Evolutionary conservation across 2,329 filamentous ascomycete species (phyloP).

Genomic region (Alternaria angustiovoidea): DNA sequence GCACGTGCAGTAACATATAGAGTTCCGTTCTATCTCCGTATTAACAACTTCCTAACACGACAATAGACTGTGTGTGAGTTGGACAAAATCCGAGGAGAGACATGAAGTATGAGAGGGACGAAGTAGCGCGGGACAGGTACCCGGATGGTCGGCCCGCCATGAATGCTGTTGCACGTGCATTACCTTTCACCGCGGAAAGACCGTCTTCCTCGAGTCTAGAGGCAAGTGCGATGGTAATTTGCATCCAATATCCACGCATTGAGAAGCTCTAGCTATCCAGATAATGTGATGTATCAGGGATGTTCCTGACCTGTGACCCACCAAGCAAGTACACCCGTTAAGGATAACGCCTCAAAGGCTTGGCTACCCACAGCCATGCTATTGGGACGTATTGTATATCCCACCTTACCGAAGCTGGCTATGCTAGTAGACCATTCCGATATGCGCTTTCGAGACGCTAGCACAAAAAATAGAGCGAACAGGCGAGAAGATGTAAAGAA

Average conservation of each 20-base stretch:
- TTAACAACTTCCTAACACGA: neutral
- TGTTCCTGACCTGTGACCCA: neutral
- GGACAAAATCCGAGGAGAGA: neutral
- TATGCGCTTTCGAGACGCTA: neutral
- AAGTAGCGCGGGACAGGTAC: neutral
- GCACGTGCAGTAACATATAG: neutral
- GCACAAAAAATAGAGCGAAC: neutral
- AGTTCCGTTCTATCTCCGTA: neutral
- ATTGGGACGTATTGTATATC: neutral
- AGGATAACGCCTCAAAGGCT: neutral
- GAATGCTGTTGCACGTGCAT: neutral
- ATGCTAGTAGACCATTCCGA: neutral
- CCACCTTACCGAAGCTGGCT: neutral
- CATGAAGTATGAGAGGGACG: too few species aligned
- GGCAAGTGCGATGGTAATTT: neutral
- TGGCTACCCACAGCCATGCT: neutral
- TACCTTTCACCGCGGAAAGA: neutral
- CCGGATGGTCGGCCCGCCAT: neutral
- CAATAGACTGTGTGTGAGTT: neutral
- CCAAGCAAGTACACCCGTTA: neutral
- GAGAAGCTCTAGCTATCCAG: neutral
- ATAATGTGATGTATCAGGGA: neutral
- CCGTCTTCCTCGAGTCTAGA: neutral
- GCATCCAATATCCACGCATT: neutral
- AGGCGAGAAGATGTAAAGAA: neutral